Evolutionary conservation across 2,329 filamentous ascomycete species (phyloP), one percentile per base, ranked within the genome.

Genomic region (Westerdykella aurantiaca): DNA sequence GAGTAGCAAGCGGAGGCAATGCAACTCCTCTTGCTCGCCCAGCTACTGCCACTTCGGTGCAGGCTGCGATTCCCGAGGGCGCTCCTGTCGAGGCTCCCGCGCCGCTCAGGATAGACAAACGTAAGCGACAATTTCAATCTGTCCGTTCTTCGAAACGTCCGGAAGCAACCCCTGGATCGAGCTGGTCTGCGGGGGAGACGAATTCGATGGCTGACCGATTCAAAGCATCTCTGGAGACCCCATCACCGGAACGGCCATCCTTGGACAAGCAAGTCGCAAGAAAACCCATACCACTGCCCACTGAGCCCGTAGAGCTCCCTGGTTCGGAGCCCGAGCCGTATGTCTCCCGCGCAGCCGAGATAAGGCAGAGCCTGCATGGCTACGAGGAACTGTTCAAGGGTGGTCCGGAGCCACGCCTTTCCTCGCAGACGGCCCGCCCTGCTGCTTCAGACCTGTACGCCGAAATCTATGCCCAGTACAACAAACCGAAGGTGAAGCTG

Each of bases 401-500:
- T 34, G 59, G 61, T 43, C 58, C 67, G 60, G 66, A 78, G 60
- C 65, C 71, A 31, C 71, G 53, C 50, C 69, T 50, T 61, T 72
- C 70, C 10, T 67, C 69, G 13, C 63, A 69, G 41, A 72, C 69
- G 4, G 57, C 60, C 6, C 63, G 69, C 9, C 67, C 68, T 34
- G 60, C 59, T 41, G 58, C 62, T 37, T 53, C 63, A 35, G 69
- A 75, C 43, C 58, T 70, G 12, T 72, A 72, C 50, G 68, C 69
- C 43, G 68, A 68, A 47, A 73, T 73, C 42, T 72, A 76, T 52
- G 72, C 71, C 17, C 63, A 71, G 37, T 73, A 71, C 55, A 88
- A 69, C 53, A 88, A 86, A 58, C 85, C 84, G 35, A 96, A 94
- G 64, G 83, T 95, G 44, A 96, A 94, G 68, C 79, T 95, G 35